Evolutionary conservation across 225 moss, liverwort and hornwort species (phyloP).

Genomic region (Sphagnum tenellum): DNA sequence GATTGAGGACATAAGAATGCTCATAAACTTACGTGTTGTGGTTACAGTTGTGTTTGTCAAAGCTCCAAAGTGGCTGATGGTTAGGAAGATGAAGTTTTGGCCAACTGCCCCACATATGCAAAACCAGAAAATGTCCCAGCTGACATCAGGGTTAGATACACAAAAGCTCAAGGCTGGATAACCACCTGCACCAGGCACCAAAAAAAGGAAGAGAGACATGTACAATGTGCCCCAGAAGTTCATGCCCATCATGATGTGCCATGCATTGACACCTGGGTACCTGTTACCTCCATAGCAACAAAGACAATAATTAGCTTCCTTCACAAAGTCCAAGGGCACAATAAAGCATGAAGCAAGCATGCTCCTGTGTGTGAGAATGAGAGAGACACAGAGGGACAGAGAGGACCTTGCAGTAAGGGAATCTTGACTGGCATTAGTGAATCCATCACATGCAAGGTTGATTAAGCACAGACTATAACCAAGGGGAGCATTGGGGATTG

Average conservation of each 20-base stretch:
- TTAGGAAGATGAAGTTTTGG: constrained; percentile 92
- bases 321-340: neutral
- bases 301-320: too few relatives aligned
- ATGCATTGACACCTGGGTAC: constrained; percentile 71
- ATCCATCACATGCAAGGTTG: constrained; percentile 79
- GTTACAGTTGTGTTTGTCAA: constrained; percentile 87
- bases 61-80: constrained; percentile 84
- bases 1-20: constrained; percentile 80
- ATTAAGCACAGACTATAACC: constrained; percentile 73
- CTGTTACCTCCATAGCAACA: constrained; percentile 14
- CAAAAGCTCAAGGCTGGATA: constrained; percentile 70
- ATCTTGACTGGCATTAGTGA: constrained; percentile 94
- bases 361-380: too few relatives aligned
- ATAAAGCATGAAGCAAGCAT: neutral
- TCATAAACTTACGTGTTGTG: constrained; percentile 88
- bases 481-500: constrained; percentile 66
- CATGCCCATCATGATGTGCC: constrained; percentile 98
- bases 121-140: constrained; percentile 75
- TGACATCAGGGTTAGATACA: constrained; percentile 43
- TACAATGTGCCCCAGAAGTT: constrained; percentile 86
- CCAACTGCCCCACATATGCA: constrained; percentile 86
- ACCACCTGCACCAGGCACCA: constrained; percentile 61
- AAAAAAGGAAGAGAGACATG: constrained; percentile 67
- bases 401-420: constrained; percentile 57
- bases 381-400: neutral